Base-by-base conservation (phyloP, 306 rosid genomes). In the Gleditsia sinensis region DNA sequence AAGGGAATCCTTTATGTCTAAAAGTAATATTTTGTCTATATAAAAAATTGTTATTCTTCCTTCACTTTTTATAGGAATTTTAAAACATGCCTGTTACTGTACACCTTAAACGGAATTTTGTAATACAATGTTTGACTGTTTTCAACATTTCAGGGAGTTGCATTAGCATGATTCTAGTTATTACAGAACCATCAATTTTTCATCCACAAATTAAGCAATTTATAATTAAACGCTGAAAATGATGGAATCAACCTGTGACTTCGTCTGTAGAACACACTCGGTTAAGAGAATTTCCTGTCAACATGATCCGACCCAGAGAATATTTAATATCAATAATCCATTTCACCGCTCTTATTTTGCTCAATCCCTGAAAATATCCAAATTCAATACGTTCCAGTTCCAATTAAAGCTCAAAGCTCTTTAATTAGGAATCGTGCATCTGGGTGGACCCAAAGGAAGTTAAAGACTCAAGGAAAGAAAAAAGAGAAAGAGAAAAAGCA, bases 401-500 rank as follows among this genome's bases (percentile, higher is more conserved):
- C 46, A 12, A 3, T 33, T 21, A 12, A 33, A 32, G 49, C 62
- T 14, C 8, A 39, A 68, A 53, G 60, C 58, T 71, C 75, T 66
- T 75, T 68, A 54, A 68, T 34, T 70, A 25, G 5, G 13, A 21
- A 23, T 54, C 36, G 10, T 36, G 23, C 23, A 16, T 19, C n/a
- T 12, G 1, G 5, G 64, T 21, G 63, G 51, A 8, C 54, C 21
- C 11, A 54, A 54, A 75, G 58, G 37, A 75, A 42, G 20, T 55
- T 51, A 4, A 28, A 27, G 24, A 16, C 66, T 9, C n/a, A 36
- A 24, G 45, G 28, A 75, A 27, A 53, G 5, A 9, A 20, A 21
- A 62, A 56, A 54, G 58, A 46, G 13, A 61, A 62, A 78, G 32
- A 75, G 76, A 30, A 67, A 59, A 60, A 67, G 76, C 19, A 67